Base-by-base conservation (phyloP, 257 asterid genomes). In the Gentiana dahurica region DNA sequence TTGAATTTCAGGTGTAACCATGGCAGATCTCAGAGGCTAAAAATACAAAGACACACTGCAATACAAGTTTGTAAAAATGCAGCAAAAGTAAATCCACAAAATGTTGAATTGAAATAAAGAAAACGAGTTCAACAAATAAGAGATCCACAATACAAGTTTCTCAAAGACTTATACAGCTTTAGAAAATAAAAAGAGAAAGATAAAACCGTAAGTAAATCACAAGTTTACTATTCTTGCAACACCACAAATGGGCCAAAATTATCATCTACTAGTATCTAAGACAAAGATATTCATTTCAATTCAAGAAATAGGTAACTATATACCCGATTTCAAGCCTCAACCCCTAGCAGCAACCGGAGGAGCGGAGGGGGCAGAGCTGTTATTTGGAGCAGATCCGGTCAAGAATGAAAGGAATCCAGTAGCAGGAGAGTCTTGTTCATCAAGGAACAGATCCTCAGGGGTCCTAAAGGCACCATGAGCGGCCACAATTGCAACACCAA, bases 401-500 rank as follows among this genome's bases (percentile, higher is more conserved):
- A 88, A 65, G 73, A 86, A 71, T 13, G 97, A 83, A 50, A 90
- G 82, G 69, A 90, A 84, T 1, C 95, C 90, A 2, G 87, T 65
- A 6, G 76, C 82, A 8, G 86, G 94, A 8, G 83, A 66, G 38
- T 84, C 95, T 71, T 84, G 95, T 51, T 89, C 95, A 43, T 86
- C 95, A 3, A 89, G 79, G 68, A 89, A 89, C 49, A 89, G 81
- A 74, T 89, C 97, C 51, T 89, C 97, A 1, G 97, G 96, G 48
- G 62, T 73, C 77, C 95, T 80, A 65, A 86, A 86, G 49, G 95
- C 93, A 24, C 88, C 97, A 78, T 89, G 95, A 36, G 78, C 54
- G 53, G 75, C 66, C 12, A 86, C 90, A 55, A 84, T 59, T 1
- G 81, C 90, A 6, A 71, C 61, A 1, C 97, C 97, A 46, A 84